Conservation (phyloP, 2,329 filamentous ascomycete genomes). For the Purpureocillium takamizusanense region DNA sequence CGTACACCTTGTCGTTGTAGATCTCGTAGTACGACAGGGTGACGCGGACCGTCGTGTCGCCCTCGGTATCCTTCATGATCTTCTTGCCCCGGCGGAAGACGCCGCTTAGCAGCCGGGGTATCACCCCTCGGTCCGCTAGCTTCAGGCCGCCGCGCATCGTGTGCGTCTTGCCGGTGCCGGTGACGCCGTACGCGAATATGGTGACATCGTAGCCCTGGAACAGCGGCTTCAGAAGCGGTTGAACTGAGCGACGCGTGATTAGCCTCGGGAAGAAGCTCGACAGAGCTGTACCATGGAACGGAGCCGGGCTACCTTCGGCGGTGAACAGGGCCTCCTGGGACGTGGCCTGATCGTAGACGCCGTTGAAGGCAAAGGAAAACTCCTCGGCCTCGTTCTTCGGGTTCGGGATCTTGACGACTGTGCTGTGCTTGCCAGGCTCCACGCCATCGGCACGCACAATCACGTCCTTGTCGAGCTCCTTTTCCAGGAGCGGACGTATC, state of each 20-base stretch:
- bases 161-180: slow-evolving; percentile 89
- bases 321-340: slow-evolving; percentile 85
- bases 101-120: slow-evolving; percentile 73
- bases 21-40: slow-evolving; percentile 90
- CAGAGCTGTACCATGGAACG: not conserved
- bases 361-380: slow-evolving; percentile 91
- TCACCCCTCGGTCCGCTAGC: slow-evolving; percentile 77
- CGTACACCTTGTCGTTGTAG: slow-evolving; percentile 92
- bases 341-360: slow-evolving; percentile 73
- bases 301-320: slow-evolving; percentile 57
- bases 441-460: slow-evolving; percentile 65
- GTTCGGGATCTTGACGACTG: slow-evolving; percentile 79
- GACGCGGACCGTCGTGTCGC: slow-evolving; percentile 62
- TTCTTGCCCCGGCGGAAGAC: slow-evolving; percentile 83
- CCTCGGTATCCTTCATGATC: slow-evolving; percentile 68
- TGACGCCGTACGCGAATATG: slow-evolving; percentile 88
- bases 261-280: not conserved
- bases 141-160: slow-evolving; percentile 90
- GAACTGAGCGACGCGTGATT: slow-evolving; percentile 45
- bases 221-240: slow-evolving; percentile 82
- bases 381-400: slow-evolving; percentile 87
- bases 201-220: slow-evolving; percentile 85
- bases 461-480: slow-evolving; percentile 78
- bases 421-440: slow-evolving; percentile 51
- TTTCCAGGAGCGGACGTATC: slow-evolving; percentile 78